These are phyloP conservation scores for Agrostemma githago DNA, from an alignment of 148 eudicot genomes.

Conservation along the genomic window DNA sequence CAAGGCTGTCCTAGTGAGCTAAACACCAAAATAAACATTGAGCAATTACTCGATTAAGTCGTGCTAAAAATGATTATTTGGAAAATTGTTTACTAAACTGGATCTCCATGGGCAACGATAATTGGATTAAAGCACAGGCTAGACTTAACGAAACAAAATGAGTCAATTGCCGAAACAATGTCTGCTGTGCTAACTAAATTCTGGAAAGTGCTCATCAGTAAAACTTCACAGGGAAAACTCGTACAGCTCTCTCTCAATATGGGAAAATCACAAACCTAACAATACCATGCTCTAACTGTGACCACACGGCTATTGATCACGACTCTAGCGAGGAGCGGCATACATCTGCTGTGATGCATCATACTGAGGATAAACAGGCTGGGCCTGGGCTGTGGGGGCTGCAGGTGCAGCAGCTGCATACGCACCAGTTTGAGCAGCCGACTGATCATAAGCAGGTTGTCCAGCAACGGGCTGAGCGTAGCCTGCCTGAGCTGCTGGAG, in stretches of 20 bases:
- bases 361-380: conserved; percentile 49
- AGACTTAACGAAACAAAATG: background rate
- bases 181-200: background rate
- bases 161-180: background rate
- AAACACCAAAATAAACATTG: no score
- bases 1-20: no score
- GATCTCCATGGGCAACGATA: conserved; percentile 50
- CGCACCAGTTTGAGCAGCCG: conserved; percentile 41
- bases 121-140: conserved; percentile 26
- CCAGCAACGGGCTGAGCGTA: conserved; percentile 37
- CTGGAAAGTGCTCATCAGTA: conserved; percentile 5
- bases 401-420: conserved; percentile 37
- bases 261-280: conserved; percentile 7
- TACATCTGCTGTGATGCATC: conserved; percentile 53
- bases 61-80: conserved; percentile 44
- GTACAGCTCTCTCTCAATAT: conserved; percentile 8
- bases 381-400: conserved; percentile 28
- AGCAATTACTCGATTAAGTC: background rate
- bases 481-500: conserved; percentile 29
- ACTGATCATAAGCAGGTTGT: conserved; percentile 47
- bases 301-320: background rate
- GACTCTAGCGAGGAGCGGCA: conserved; percentile 39
- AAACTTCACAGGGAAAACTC: background rate
- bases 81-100: conserved; percentile 33
- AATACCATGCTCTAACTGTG: background rate